These are phyloP conservation scores for Sanguinoderma infundibulare DNA, from an alignment of 1,284 basidiomycete species.

Conservation along the genomic window DNA sequence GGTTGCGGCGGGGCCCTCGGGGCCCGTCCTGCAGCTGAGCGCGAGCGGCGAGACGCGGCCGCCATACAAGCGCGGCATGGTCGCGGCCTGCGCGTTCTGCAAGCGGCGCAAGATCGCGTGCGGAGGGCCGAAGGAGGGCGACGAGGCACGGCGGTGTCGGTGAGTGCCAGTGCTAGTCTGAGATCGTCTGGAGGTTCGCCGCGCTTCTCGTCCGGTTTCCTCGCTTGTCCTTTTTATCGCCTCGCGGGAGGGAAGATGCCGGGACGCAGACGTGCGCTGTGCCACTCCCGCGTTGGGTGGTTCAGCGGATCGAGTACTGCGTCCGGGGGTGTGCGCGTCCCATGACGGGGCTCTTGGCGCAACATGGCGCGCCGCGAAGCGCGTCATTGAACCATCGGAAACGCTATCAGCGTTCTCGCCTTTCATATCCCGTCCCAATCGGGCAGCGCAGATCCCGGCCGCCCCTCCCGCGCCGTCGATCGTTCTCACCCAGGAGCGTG, in stretches of 20 bases:
- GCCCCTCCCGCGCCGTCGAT: not conserved
- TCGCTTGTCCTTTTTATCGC: not conserved
- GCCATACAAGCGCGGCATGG: slow-evolving; percentile 16
- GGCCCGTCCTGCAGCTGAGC: slow-evolving; percentile 1
- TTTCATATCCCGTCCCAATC: too few relatives aligned
- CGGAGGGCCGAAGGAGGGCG: slow-evolving; percentile 38
- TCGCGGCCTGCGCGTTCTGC: slow-evolving; percentile 44
- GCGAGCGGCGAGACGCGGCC: not conserved
- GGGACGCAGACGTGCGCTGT: not conserved
- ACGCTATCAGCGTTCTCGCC: not conserved
- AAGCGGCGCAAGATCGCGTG: slow-evolving; percentile 48
- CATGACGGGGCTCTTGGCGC: not conserved
- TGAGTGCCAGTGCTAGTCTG: slow-evolving; percentile 30
- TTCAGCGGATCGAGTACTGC: not conserved
- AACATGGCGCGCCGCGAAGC: not conserved
- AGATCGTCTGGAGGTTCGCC: not conserved
- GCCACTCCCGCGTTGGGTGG: not conserved
- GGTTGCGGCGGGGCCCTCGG: slow-evolving; percentile 7
- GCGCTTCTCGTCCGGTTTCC: not conserved
- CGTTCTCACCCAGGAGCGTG: not conserved
- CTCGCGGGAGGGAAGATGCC: not conserved
- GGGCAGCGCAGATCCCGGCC: not conserved
- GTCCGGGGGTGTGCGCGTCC: not conserved
- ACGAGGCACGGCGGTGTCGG: slow-evolving; percentile 37
- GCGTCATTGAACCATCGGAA: not conserved